Conservation (phyloP, 2,329 filamentous ascomycete genomes). For the Tolypocladium album region DNA sequence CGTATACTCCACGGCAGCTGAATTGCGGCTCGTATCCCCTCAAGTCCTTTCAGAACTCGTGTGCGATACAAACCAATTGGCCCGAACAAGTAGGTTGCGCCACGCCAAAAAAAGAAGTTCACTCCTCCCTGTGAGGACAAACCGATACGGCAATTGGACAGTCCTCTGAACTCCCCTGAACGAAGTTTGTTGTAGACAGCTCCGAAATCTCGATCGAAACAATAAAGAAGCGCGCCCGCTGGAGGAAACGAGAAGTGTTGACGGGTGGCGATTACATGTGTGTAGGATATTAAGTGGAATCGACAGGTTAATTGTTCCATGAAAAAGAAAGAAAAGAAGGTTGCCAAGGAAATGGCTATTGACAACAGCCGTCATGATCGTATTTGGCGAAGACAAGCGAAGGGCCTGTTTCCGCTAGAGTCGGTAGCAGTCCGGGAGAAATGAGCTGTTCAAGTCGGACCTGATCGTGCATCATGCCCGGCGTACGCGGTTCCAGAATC, state of each 20-base stretch:
- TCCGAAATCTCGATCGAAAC: not conserved
- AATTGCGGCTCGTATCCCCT: not conserved
- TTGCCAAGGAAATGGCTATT: not conserved
- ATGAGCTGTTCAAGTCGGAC: not conserved
- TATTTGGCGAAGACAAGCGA: not conserved
- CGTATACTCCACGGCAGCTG: not conserved
- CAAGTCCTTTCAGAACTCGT: not conserved
- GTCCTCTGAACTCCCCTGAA: slow-evolving; percentile 9
- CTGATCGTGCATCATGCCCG: slow-evolving; percentile 19
- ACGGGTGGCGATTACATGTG: not conserved
- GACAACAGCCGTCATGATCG: not conserved
- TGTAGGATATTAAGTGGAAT: not conserved
- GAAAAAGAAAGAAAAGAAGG: not conserved
- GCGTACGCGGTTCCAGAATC: slow-evolving; percentile 53
- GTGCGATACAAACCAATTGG: not conserved
- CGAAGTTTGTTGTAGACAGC: not conserved
- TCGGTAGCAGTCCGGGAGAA: not conserved
- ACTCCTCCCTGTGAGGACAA: not conserved
- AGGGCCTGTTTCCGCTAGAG: not conserved
- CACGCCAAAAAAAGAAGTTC: not conserved
- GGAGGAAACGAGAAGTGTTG: not conserved
- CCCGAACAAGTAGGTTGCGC: not conserved
- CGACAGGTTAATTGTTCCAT: not conserved
- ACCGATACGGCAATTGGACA: not conserved
- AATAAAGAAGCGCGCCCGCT: not conserved